Evolutionary conservation across 495 filamentous ascomycete genomes (phyloP).

Genomic region (Chaetomium tenue): DNA sequence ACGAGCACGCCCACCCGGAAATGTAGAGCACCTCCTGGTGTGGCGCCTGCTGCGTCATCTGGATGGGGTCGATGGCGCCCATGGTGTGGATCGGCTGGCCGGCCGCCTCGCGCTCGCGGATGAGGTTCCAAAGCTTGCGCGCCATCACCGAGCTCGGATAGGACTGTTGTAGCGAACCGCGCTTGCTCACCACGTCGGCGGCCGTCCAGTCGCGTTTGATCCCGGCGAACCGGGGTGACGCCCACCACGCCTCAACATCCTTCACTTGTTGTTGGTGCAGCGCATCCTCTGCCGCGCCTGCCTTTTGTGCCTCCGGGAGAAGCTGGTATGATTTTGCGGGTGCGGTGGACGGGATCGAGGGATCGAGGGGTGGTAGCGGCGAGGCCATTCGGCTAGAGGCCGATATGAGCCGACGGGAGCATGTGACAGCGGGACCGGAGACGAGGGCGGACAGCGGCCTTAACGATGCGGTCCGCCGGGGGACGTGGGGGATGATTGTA

Average conservation of each 20-base stretch:
- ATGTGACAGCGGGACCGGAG: constrained; percentile 11
- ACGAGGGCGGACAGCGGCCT: constrained; percentile 22
- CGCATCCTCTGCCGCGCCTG: constrained; percentile 74
- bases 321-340: constrained; percentile 77
- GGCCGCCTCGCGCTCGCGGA: constrained; percentile 69
- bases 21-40: constrained; percentile 96
- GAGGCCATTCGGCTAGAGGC: constrained; percentile 35
- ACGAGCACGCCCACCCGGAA: constrained; percentile 95
- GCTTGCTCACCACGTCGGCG: constrained; percentile 86
- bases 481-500: constrained; percentile 26
- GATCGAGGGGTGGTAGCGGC: constrained; percentile 31
- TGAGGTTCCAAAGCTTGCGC: constrained; percentile 84
- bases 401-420: constrained; percentile 28
- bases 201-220: constrained; percentile 91
- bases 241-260: constrained; percentile 87
- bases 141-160: constrained; percentile 94
- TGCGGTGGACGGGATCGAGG: constrained; percentile 53
- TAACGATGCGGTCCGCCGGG: constrained; percentile 27
- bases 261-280: constrained; percentile 75
- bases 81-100: constrained; percentile 91
- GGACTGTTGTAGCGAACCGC: constrained; percentile 77
- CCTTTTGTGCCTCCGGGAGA: constrained; percentile 67
- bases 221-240: constrained; percentile 72
- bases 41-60: constrained; percentile 97
- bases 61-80: constrained; percentile 95